These are phyloP conservation scores for Yamadazyma laniorum DNA, from an alignment of 805 yeast genomes.

Conservation along the genomic window DNA sequence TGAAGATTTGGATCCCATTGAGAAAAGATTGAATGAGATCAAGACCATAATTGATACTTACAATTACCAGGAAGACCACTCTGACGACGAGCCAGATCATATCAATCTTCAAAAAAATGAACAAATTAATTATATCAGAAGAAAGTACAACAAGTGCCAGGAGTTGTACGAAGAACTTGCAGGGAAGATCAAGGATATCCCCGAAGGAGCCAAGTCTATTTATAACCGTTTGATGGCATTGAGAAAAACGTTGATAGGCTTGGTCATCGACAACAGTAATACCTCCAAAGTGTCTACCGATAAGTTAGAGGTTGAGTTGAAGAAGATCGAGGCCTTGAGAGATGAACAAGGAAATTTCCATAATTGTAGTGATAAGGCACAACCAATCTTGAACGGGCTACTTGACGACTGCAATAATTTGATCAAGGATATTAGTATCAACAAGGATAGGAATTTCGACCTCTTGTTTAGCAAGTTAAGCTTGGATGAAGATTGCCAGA, in stretches of 20 bases:
- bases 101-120: constrained; percentile 36
- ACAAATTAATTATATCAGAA: constrained; percentile 59
- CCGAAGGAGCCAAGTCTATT: constrained; percentile 37
- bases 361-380: constrained; percentile 19
- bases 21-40: constrained; percentile 70
- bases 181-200: constrained; percentile 44
- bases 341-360: constrained; percentile 56
- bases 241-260: constrained; percentile 56
- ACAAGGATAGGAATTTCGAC: constrained; percentile 22
- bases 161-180: constrained; percentile 57
- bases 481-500: constrained; percentile 30
- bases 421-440: constrained; percentile 62
- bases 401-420: constrained; percentile 81
- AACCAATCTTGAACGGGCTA: constrained; percentile 64
- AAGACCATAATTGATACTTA: constrained; percentile 52
- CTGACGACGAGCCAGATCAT: constrained; percentile 14
- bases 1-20: constrained; percentile 78
- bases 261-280: constrained; percentile 23
- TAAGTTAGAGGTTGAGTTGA: constrained; percentile 24
- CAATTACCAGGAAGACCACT: constrained; percentile 25
- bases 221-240: constrained; percentile 62
- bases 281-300: constrained; percentile 1
- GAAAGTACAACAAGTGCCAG: constrained; percentile 64
- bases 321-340: constrained; percentile 36
- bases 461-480: constrained; percentile 16